Base-by-base conservation (phyloP, 768 basidiomycete genomes). In the Mrakia blollopis region DNA sequence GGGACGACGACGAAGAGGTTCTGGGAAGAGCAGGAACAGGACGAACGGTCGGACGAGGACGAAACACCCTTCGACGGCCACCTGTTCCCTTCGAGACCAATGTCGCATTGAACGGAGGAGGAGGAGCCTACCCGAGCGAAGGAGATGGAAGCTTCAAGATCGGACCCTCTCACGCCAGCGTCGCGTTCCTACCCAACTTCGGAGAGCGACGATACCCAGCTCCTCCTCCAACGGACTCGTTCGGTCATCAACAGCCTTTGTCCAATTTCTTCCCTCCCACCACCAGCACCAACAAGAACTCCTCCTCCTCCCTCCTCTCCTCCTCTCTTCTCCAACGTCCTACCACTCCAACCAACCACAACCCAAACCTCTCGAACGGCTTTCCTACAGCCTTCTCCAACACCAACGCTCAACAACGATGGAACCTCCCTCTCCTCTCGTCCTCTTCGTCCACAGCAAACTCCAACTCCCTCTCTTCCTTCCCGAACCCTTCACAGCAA, bases 91-190 rank as follows among this genome's bases (percentile, higher is more conserved):
- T 68, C 65, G 37, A 68, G 65, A n/a, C 65, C 39, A 39, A 35
- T 5, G 23, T 39, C 37, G 21, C 37, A 5, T 39, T 39, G 25
- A 68, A 39, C 39, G 16, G 84, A 84, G 30, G 82, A 68, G n/a
- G 82, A 1, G 76, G 83, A 18, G 78, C 79, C 62, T 52, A 80
- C 52, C 81, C 80, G 54, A 84, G 25, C 74, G 63, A 50, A 28
- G 67, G 32, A 37, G 75, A 61, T 8, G 68, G 52, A 57, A 52
- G 70, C 69, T 83, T 79, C 77, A 65, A 72, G 30, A 85, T 89
- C 78, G 86, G 87, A 57, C 91, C 91, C 0, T 90, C 90, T 70
- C 92, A 93, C 81, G 91, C 92, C 3, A 91, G 90, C 50, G 91
- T 90, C 1, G 92, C 92, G 13, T 93, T 93, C 85, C 85, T 93